These are phyloP conservation scores for Penicillium paxilli DNA, from an alignment of 495 filamentous ascomycete genomes.

Conservation along the genomic window DNA sequence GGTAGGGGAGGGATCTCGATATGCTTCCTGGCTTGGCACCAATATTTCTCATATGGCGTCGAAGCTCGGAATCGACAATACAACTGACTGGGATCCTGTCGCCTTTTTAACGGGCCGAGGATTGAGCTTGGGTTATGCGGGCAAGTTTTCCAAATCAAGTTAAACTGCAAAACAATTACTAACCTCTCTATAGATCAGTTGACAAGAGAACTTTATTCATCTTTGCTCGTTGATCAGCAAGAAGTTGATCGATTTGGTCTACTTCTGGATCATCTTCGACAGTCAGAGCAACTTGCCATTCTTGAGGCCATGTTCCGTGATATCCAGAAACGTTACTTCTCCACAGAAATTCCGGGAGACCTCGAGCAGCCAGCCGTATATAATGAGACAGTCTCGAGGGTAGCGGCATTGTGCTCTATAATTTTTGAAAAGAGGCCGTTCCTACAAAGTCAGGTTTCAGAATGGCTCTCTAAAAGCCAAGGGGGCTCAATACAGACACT, in stretches of 20 bases:
- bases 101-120: constrained; percentile 64
- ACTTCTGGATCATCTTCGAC: constrained; percentile 50
- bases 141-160: constrained; percentile 39
- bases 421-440: constrained; percentile 33
- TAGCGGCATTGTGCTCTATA: constrained; percentile 41
- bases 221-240: constrained; percentile 39
- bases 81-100: constrained; percentile 51
- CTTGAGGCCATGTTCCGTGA: constrained; percentile 59
- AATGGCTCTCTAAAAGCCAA: constrained; percentile 60
- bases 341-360: constrained; percentile 10
- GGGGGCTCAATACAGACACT: constrained; percentile 63
- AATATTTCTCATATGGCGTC: constrained; percentile 58
- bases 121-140: constrained; percentile 71
- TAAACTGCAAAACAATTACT: constrained; percentile 1
- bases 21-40: constrained; percentile 73
- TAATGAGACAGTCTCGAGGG: constrained; percentile 27
- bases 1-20: constrained; percentile 65
- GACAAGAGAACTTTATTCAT: constrained; percentile 48
- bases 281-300: constrained; percentile 58
- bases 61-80: constrained; percentile 34
- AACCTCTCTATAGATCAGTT: constrained; percentile 51
- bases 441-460: constrained; percentile 55
- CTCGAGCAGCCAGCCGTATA: background rate
- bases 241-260: constrained; percentile 30
- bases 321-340: constrained; percentile 56